Conservation (phyloP, 2,329 filamentous ascomycete species). For the Colletotrichum sp. region DNA sequence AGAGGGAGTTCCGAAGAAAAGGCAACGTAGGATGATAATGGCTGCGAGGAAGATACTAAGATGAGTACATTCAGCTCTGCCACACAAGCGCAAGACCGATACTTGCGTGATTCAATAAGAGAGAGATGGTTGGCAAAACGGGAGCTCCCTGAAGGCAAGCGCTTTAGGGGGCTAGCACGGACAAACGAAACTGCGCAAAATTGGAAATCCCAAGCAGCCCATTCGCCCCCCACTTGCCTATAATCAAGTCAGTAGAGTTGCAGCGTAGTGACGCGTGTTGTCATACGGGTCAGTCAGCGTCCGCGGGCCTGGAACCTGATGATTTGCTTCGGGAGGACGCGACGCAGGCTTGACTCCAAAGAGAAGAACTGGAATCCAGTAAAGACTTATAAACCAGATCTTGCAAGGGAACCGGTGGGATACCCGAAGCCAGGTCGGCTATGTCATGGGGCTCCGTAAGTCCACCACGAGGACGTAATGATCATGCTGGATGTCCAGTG, state of each 20-base stretch:
- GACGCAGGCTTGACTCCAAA: not conserved
- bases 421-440: not conserved
- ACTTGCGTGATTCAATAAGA: no score
- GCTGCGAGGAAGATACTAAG: no score
- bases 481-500: not conserved
- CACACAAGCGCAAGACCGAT: no score
- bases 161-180: no score
- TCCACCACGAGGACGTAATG: not conserved
- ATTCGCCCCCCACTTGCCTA: fast-evolving
- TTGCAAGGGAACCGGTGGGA: not conserved
- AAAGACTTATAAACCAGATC: not conserved
- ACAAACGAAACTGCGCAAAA: not conserved
- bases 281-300: fast-evolving
- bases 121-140: no score
- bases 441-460: not conserved
- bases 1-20: no score
- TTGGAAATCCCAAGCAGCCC: not conserved
- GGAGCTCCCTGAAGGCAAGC: no score
- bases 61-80: no score
- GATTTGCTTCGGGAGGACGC: fast-evolving
- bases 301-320: fast-evolving
- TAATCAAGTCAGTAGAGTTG: not conserved
- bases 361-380: no score
- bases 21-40: no score
- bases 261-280: not conserved